Percentiles rank a stretch among this genome's conserved stretches.
phyloP scores from a whole-genome alignment of 129 eudicot genomes.

The Pittosporum tobira region DNA sequence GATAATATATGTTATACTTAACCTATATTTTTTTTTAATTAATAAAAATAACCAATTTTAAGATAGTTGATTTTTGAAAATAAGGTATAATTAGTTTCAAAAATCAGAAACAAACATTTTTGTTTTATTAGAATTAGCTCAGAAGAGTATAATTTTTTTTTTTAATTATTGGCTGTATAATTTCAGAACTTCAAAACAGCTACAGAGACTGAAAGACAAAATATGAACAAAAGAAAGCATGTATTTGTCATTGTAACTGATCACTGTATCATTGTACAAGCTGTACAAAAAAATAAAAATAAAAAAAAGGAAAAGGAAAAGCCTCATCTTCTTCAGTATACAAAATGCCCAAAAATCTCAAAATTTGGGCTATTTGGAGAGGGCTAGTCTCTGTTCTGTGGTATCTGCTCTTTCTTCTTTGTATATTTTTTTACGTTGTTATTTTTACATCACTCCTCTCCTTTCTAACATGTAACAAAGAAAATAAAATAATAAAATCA shows the following conservation, averaged over 20 bases:
- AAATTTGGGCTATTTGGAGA: constrained; percentile 62
- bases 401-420: constrained; percentile 20
- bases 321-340: constrained; percentile 51
- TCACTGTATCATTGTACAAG: constrained; percentile 27
- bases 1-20: too few relatives aligned
- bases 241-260: constrained; percentile 22
- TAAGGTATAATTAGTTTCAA: too few relatives aligned
- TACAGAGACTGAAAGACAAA: background rate
- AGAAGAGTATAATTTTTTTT: too few relatives aligned
- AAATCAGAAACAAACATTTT: background rate
- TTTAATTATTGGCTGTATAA: background rate
- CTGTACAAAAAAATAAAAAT: constrained; percentile 9
- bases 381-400: constrained; percentile 46
- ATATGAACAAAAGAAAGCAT: background rate
- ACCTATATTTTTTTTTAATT: too few relatives aligned
- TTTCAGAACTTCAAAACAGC: background rate
- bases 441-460: background rate
- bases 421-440: constrained; percentile 12
- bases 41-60: too few relatives aligned
- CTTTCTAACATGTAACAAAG: background rate
- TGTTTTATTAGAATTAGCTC: background rate
- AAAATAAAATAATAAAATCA: background rate
- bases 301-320: constrained; percentile 7
- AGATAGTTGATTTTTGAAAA: too few relatives aligned
- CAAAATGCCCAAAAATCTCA: constrained; percentile 51